Evolutionary conservation across 176 grass and related monocot genomes (phyloP).

Genomic region (Phragmites australis): DNA sequence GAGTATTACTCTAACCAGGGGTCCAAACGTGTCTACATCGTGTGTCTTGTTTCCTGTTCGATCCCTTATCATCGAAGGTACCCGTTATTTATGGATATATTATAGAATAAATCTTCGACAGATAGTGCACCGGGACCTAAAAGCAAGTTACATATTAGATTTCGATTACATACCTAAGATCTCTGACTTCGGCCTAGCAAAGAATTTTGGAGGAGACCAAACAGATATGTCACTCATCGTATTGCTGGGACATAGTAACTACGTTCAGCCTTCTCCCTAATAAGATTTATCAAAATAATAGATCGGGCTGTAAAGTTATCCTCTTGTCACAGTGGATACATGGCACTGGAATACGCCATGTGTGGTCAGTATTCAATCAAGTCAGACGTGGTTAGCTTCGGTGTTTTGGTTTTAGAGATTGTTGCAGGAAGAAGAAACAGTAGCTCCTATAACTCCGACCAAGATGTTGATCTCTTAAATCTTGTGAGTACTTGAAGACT

Average conservation of each 20-base stretch:
- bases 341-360: constrained; percentile 49
- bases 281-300: neutral
- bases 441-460: constrained; percentile 1
- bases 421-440: constrained; percentile 54
- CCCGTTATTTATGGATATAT: too few relatives aligned
- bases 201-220: constrained; percentile 50
- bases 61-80: too few relatives aligned
- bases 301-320: neutral
- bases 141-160: constrained; percentile 39
- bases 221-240: constrained; percentile 42
- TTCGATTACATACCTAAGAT: constrained; percentile 57
- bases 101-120: too few relatives aligned
- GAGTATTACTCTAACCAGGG: too few relatives aligned
- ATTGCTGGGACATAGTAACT: constrained; percentile 72
- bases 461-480: constrained; percentile 44
- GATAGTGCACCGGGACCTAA: constrained; percentile 58
- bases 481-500: constrained; percentile 33
- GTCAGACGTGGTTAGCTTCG: constrained; percentile 68
- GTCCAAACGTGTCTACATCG: too few relatives aligned
- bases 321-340: constrained; percentile 38
- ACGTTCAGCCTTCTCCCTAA: neutral
- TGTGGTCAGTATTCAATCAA: constrained; percentile 59
- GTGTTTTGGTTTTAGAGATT: constrained; percentile 63
- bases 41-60: too few relatives aligned
- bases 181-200: constrained; percentile 63